Conservation (phyloP, 73 alveolate species). For the Breviolum minutum region DNA sequence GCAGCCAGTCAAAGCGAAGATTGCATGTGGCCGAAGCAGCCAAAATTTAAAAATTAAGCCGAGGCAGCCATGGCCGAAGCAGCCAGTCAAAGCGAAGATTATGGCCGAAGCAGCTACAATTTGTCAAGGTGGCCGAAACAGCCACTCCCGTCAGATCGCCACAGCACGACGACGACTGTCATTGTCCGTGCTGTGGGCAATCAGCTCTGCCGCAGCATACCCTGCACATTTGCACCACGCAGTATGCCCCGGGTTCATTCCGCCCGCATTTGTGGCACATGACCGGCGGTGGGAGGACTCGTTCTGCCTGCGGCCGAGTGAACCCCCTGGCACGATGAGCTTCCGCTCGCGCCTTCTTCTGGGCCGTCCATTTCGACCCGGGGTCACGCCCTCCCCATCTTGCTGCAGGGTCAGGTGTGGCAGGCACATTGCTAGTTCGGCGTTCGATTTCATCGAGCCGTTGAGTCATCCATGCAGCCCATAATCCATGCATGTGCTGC, state of each 20-base stretch:
- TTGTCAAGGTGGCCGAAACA: not conserved
- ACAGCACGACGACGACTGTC: not conserved
- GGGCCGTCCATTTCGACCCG: too few species aligned
- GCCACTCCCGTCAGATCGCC: too few species aligned
- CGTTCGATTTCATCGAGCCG: too few species aligned
- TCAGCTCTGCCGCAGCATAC: not conserved
- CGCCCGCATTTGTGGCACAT: not conserved
- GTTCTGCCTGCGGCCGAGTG: not conserved
- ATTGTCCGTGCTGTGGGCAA: not conserved
- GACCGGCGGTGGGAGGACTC: not conserved
- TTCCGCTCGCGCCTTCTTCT: too few species aligned
- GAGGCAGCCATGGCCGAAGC: not conserved
- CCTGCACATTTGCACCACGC: not conserved
- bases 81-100: not conserved
- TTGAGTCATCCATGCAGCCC: too few species aligned
- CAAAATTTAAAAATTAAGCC: not conserved
- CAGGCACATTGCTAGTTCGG: too few species aligned
- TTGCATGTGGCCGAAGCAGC: not conserved
- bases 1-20: not conserved
- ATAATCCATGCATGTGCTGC: too few species aligned
- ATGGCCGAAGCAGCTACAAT: not conserved
- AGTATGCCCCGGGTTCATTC: not conserved
- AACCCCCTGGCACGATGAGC: not conserved
- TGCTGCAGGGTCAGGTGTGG: too few species aligned
- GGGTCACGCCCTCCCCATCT: too few species aligned